Evolutionary conservation across 805 yeast species (phyloP).

Genomic region (Grigorovia yakushimaensis): DNA sequence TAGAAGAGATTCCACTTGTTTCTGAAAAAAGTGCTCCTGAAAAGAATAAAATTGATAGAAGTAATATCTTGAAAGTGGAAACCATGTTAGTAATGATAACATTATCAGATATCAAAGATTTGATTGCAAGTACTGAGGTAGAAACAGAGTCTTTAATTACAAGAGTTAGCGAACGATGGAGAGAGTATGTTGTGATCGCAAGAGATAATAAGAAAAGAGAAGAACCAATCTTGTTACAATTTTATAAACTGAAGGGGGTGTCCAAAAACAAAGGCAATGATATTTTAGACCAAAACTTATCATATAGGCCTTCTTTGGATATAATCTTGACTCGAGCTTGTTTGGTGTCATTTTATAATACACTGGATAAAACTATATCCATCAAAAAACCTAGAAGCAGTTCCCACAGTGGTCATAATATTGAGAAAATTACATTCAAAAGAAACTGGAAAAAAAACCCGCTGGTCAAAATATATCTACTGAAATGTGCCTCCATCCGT

Average conservation of each 20-base stretch:
- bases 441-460: background rate
- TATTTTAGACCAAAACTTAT: background rate
- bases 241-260: conserved; percentile 41
- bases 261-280: conserved; percentile 8
- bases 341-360: conserved; percentile 47
- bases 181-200: conserved; percentile 65
- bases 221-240: conserved; percentile 52
- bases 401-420: background rate
- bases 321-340: conserved; percentile 25
- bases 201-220: conserved; percentile 45
- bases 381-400: conserved; percentile 14
- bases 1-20: background rate
- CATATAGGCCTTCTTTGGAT: conserved; percentile 20
- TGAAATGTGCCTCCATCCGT: conserved; percentile 43
- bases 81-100: conserved; percentile 61
- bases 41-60: conserved; percentile 23
- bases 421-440: conserved; percentile 1
- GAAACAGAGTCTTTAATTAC: conserved; percentile 40
- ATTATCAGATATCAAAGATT: conserved; percentile 23
- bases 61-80: conserved; percentile 58
- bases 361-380: conserved; percentile 57
- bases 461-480: conserved; percentile 36
- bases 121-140: conserved; percentile 36
- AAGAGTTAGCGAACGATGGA: conserved; percentile 62
- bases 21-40: background rate